A percentile compares a stretch with the other conserved stretches of the same genome.
Evolutionary conservation across 2,329 filamentous ascomycete species (phyloP).

Genomic region (Ascochyta koolunga): DNA sequence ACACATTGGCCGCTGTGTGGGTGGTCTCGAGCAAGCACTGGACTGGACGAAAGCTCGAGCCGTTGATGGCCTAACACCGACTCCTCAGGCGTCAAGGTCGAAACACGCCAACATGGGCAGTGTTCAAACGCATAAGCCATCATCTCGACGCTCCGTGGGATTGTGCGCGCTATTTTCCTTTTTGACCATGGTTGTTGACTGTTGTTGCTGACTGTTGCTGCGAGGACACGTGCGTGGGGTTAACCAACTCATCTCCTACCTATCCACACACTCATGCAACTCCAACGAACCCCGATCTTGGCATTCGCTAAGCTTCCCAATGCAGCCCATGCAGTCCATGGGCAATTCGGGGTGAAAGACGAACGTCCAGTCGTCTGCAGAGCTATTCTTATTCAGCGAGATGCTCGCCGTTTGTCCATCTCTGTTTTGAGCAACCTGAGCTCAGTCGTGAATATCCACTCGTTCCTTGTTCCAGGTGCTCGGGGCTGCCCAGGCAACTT

Average conservation of each 20-base stretch:
- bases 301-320: slow-evolving; percentile 27
- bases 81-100: slow-evolving; percentile 15
- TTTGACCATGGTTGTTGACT: too few relatives aligned
- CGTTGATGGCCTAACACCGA: slow-evolving; percentile 15
- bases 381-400: not conserved
- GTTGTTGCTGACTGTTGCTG: too few relatives aligned
- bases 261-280: slow-evolving; percentile 22
- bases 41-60: slow-evolving; percentile 16
- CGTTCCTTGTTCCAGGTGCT: not conserved
- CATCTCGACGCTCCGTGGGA: slow-evolving; percentile 15
- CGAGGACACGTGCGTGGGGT: not conserved
- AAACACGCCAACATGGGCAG: slow-evolving; percentile 18
- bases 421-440: not conserved
- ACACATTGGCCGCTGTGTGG: slow-evolving; percentile 37
- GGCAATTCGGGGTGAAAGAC: not conserved
- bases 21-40: slow-evolving; percentile 24
- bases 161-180: not conserved
- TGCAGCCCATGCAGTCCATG: slow-evolving; percentile 1
- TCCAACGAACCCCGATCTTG: slow-evolving; percentile 21
- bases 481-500: slow-evolving; percentile 10
- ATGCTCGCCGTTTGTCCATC: too few relatives aligned
- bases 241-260: not conserved
- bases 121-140: slow-evolving; percentile 11
- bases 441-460: not conserved
- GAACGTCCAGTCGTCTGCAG: not conserved